These are phyloP conservation scores for Prosopis cineraria DNA, from an alignment of 306 rosid genomes.

Conservation along the genomic window DNA sequence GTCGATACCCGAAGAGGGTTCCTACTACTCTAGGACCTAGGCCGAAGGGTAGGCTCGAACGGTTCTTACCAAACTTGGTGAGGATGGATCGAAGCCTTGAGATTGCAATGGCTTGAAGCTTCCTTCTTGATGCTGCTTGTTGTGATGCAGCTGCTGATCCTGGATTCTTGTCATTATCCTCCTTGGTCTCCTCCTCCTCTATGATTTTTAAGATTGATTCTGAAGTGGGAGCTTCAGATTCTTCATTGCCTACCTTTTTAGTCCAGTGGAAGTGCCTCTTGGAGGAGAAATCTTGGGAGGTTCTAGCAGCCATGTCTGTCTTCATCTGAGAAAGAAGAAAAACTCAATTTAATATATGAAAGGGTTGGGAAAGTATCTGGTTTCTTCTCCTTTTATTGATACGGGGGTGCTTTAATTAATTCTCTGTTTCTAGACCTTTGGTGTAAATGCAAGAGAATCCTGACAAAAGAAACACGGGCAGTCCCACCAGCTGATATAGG, in stretches of 20 bases:
- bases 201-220: constrained; percentile 50
- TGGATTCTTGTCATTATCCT: constrained; percentile 24
- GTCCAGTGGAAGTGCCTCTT: constrained; percentile 97
- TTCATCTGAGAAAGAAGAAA: constrained; percentile 50
- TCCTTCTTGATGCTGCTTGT: constrained; percentile 44
- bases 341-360: constrained; percentile 37
- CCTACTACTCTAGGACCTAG: constrained; percentile 82
- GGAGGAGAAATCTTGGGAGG: constrained; percentile 70
- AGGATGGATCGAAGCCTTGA: constrained; percentile 82
- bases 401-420: constrained; percentile 46
- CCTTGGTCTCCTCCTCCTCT: constrained; percentile 38
- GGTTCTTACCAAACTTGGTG: constrained; percentile 67
- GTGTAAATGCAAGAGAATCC: constrained; percentile 71
- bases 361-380: constrained; percentile 35
- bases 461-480: constrained; percentile 86
- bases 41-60: constrained; percentile 57
- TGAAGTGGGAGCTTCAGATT: constrained; percentile 44
- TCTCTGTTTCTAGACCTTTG: constrained; percentile 51
- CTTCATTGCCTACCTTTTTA: constrained; percentile 83
- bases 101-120: constrained; percentile 69
- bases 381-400: constrained; percentile 49
- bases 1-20: constrained; percentile 86
- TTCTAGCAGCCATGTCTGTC: constrained; percentile 63
- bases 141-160: constrained; percentile 30
- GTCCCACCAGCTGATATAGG: constrained; percentile 87